phyloP scores from a whole-genome alignment of 257 asterid species.

The Rauvolfia tetraphylla region DNA sequence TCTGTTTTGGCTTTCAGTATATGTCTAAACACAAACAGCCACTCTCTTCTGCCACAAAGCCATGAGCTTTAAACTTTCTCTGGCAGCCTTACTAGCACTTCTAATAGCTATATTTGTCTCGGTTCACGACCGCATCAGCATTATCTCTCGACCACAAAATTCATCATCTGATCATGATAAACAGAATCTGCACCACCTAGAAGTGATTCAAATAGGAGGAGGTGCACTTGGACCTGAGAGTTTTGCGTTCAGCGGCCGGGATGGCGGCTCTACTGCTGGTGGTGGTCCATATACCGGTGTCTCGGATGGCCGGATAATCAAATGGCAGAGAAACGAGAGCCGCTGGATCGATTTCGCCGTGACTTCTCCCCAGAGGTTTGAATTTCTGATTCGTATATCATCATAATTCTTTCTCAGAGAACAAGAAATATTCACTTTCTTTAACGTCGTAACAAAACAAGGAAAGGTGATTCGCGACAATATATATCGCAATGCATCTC shows the following conservation, averaged over 20 bases:
- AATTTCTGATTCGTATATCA: not conserved
- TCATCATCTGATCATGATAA: not conserved
- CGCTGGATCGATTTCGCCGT: conserved; percentile 30
- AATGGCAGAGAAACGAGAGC: conserved; percentile 15
- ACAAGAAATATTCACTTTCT: too few relatives aligned
- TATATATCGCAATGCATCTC: not conserved
- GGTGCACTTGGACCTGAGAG: conserved; percentile 32
- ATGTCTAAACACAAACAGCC: too few relatives aligned
- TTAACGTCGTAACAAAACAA: too few relatives aligned
- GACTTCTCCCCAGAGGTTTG: conserved; percentile 24
- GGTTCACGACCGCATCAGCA: too few relatives aligned
- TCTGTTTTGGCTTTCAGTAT: not conserved
- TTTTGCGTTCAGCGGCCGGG: conserved; percentile 20
- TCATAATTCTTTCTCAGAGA: not conserved
- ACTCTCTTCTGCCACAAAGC: not conserved
- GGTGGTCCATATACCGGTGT: conserved; percentile 35
- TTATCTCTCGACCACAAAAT: not conserved
- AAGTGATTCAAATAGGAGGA: conserved; percentile 8
- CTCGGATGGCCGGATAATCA: conserved; percentile 33
- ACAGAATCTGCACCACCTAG: not conserved
- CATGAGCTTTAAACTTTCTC: not conserved
- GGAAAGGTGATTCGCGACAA: too few relatives aligned
- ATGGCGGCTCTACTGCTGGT: not conserved
- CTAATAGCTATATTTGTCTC: not conserved
- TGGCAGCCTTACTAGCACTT: conserved; percentile 1